These are phyloP conservation scores for Phtheirospermum japonicum DNA, from an alignment of 257 asterid species.

Conservation along the genomic window DNA sequence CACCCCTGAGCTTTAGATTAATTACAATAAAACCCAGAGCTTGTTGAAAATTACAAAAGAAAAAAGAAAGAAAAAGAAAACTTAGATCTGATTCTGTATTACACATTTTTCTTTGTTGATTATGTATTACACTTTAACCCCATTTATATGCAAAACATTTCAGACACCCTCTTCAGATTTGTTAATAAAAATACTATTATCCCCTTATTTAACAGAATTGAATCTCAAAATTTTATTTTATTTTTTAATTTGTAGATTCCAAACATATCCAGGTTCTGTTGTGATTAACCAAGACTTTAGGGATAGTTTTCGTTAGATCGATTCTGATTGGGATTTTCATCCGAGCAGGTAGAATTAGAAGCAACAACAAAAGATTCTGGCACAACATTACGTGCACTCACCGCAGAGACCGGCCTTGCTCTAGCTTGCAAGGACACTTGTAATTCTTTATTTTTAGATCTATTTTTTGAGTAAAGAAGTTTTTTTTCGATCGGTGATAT, in stretches of 20 bases:
- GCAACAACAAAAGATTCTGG: constrained; percentile 72
- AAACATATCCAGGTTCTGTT: too few relatives aligned
- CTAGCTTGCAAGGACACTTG: constrained; percentile 94
- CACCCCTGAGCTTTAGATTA: neutral
- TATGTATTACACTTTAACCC: too few relatives aligned
- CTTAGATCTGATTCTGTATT: neutral
- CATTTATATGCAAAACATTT: neutral
- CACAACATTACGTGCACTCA: constrained; percentile 92
- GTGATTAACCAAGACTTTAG: too few relatives aligned
- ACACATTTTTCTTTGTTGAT: too few relatives aligned
- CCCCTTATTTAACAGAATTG: neutral
- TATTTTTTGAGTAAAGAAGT: too few relatives aligned
- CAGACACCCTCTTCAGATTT: neutral
- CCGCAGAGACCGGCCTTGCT: constrained; percentile 76
- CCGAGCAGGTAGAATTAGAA: too few relatives aligned
- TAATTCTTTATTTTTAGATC: too few relatives aligned
- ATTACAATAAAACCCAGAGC: neutral
- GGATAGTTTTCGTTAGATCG: too few relatives aligned
- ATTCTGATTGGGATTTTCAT: too few relatives aligned
- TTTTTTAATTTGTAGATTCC: too few relatives aligned
- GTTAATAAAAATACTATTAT: neutral
- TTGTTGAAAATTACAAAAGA: neutral
- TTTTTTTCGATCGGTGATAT: too few relatives aligned
- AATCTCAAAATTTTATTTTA: too few relatives aligned
- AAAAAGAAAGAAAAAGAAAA: neutral